phyloP scores from a whole-genome alignment of 2,329 filamentous ascomycete genomes.

The Penicillium vulpinum region DNA sequence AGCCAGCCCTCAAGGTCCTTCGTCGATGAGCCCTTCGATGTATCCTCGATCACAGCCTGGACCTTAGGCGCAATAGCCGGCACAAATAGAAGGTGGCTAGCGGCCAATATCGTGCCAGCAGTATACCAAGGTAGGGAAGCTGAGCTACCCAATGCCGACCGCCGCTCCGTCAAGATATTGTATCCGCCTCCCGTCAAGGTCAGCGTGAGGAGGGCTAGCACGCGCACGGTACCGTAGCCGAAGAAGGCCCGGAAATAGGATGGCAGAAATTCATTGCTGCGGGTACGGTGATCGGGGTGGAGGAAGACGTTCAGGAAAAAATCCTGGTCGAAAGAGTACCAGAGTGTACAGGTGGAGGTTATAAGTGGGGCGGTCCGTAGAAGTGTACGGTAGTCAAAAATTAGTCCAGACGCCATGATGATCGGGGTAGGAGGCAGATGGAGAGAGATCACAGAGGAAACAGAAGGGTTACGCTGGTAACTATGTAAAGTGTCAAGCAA shows the following conservation, averaged over 20 bases:
- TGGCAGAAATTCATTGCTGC: slow-evolving; percentile 39
- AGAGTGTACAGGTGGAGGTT: slow-evolving; percentile 50
- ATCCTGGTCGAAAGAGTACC: slow-evolving; percentile 47
- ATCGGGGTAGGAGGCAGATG: neutral
- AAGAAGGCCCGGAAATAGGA: slow-evolving; percentile 49
- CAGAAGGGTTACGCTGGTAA: neutral
- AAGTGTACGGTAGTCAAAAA: neutral
- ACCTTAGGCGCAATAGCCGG: neutral
- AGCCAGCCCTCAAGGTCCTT: neutral
- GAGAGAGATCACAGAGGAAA: neutral
- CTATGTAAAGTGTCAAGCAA: neutral
- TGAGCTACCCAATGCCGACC: neutral
- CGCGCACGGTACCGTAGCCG: slow-evolving; percentile 34
- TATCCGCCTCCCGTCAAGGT: neutral
- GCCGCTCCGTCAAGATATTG: neutral
- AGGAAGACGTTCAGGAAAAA: slow-evolving; percentile 24
- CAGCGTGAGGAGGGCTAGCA: slow-evolving; percentile 37
- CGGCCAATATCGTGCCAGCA: neutral
- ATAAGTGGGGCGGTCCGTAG: slow-evolving; percentile 50
- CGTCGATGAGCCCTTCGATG: neutral
- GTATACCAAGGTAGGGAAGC: neutral
- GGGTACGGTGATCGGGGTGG: slow-evolving; percentile 14
- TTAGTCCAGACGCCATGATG: neutral
- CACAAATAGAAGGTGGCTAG: neutral
- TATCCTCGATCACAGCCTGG: neutral